Evolutionary conservation across 2,329 filamentous ascomycete species (phyloP).

Genomic region (Calonectria pteridis): DNA sequence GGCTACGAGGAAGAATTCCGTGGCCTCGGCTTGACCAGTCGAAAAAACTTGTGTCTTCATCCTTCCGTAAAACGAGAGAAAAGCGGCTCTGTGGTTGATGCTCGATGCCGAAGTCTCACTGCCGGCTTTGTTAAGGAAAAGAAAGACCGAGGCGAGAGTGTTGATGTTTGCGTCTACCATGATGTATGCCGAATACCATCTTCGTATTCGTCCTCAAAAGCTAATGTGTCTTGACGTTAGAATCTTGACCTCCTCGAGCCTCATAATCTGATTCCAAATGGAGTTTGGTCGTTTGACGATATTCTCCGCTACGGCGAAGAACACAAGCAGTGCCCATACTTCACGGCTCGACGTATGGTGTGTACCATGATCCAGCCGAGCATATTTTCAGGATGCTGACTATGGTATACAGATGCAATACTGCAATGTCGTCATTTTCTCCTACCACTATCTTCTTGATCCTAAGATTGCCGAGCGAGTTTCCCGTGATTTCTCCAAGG

Average conservation of each 20-base stretch:
- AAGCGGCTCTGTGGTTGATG: constrained; percentile 92
- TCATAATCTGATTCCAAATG: constrained; percentile 93
- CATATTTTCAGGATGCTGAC: constrained; percentile 12
- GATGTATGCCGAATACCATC: constrained; percentile 69
- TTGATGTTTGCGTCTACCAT: constrained; percentile 95
- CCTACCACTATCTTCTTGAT: constrained; percentile 97
- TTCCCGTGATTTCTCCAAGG: constrained; percentile 95
- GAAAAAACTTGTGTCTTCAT: constrained; percentile 97
- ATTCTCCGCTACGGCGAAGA: constrained; percentile 91
- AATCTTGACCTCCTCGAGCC: constrained; percentile 96
- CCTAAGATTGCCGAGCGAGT: constrained; percentile 98
- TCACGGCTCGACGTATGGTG: constrained; percentile 94
- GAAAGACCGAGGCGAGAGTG: constrained; percentile 93
- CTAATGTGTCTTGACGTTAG: constrained; percentile 53
- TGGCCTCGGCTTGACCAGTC: constrained; percentile 90
- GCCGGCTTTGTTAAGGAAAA: constrained; percentile 98
- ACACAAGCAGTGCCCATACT: constrained; percentile 97
- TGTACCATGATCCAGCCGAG: constrained; percentile 33
- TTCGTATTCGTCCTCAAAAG: background rate
- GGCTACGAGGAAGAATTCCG: constrained; percentile 93
- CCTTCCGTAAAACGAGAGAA: constrained; percentile 97
- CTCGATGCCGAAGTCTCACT: constrained; percentile 94
- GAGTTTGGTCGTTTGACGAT: constrained; percentile 94
- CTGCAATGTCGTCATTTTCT: constrained; percentile 99
- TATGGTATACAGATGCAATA: constrained; percentile 81